Conservation (phyloP, 1,284 basidiomycete species). For the Cryptococcus jaspeensis region DNA sequence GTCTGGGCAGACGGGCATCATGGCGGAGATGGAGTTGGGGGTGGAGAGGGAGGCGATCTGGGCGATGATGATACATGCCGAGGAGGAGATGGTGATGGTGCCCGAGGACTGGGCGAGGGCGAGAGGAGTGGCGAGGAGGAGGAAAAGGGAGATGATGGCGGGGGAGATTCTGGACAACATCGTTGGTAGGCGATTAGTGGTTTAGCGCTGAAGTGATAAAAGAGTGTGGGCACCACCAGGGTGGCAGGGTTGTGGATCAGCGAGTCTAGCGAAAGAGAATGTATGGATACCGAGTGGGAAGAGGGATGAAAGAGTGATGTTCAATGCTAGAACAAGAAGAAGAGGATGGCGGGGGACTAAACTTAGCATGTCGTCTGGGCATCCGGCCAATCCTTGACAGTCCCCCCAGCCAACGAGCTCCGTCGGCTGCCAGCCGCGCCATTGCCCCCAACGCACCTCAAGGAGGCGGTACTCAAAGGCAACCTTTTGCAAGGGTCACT, state of each 20-base stretch:
- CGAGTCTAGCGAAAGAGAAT: neutral
- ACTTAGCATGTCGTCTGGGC: too few species aligned
- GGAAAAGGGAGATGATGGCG: neutral
- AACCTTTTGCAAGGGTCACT: neutral
- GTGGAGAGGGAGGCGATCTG: constrained; percentile 24
- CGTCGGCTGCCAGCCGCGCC: neutral
- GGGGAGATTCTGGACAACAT: neutral
- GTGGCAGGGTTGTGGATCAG: neutral
- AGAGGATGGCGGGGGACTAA: neutral
- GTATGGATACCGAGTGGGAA: neutral
- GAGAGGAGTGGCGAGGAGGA: constrained; percentile 2
- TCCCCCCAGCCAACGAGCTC: too few species aligned
- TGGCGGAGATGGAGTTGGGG: constrained; percentile 21
- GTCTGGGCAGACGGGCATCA: constrained; percentile 21
- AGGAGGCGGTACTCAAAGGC: neutral
- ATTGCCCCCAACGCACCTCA: neutral
- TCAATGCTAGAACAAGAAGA: neutral
- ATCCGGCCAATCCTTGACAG: too few species aligned
- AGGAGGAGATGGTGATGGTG: constrained; percentile 13
- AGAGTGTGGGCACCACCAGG: constrained; percentile 9
- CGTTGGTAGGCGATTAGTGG: neutral
- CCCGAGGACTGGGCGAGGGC: constrained; percentile 22
- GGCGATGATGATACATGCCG: constrained; percentile 25
- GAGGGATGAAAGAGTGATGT: neutral
- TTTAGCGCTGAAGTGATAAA: constrained; percentile 9